phyloP scores from a whole-genome alignment of 23 red algal genomes.

The Gracilaria gracilis region DNA sequence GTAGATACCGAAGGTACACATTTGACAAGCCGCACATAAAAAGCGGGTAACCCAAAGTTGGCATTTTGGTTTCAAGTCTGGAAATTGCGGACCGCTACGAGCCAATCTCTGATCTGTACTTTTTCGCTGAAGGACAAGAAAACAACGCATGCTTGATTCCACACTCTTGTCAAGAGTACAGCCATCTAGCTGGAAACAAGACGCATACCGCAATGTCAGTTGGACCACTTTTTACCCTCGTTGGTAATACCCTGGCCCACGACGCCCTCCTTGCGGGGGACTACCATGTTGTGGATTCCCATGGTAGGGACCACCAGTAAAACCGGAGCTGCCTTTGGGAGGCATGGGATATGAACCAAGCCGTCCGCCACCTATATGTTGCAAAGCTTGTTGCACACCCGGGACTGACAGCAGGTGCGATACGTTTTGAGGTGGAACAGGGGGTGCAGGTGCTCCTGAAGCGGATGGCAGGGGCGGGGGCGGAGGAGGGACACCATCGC shows the following conservation, averaged over 20 bases:
- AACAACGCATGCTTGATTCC: neutral
- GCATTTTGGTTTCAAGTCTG: neutral
- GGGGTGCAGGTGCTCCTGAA: constrained; percentile 2
- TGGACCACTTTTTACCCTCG: neutral
- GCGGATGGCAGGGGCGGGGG: constrained; percentile 7
- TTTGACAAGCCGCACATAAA: too few species aligned
- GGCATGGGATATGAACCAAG: constrained; percentile 18
- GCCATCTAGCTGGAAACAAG: neutral
- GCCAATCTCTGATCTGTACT: neutral
- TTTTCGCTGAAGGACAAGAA: neutral
- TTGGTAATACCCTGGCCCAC: constrained; percentile 36
- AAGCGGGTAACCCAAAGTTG: neutral
- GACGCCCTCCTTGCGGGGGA: constrained; percentile 12
- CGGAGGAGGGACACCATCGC: neutral
- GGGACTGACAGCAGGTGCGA: constrained; percentile 20
- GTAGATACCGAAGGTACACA: too few species aligned
- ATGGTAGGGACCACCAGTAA: neutral
- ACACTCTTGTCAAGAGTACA: neutral
- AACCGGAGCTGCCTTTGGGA: constrained; percentile 5
- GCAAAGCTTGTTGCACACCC: constrained; percentile 40
- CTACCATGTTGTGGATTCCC: neutral
- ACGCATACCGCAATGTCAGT: neutral
- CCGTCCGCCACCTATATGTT: constrained; percentile 28
- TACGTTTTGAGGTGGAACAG: neutral
- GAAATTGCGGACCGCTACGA: too few species aligned